These are phyloP conservation scores for Sporothrix luriei DNA, from an alignment of 2,329 filamentous ascomycete species.

Conservation along the genomic window DNA sequence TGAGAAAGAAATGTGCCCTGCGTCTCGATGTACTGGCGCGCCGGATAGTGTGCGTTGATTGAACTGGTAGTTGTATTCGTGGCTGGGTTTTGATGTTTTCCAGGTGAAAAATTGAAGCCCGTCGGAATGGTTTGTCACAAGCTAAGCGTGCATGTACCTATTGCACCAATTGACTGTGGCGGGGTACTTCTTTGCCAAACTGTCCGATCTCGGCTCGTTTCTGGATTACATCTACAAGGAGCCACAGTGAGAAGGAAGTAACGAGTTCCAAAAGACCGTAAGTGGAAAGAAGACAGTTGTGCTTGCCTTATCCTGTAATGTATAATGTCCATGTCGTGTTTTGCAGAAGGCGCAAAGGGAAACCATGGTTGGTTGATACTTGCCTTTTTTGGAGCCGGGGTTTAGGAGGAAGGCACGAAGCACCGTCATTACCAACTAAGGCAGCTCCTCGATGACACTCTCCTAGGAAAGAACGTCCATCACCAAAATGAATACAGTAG, in stretches of 20 bases:
- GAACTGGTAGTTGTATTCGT: not conserved
- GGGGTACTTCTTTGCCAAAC: constrained; percentile 33
- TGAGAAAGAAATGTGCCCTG: not conserved
- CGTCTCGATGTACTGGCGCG: not conserved
- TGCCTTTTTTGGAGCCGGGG: not conserved
- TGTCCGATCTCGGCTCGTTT: constrained; percentile 36
- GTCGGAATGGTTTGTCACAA: constrained; percentile 6
- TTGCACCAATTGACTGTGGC: constrained; percentile 28
- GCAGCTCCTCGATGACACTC: not conserved
- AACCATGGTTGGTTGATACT: not conserved
- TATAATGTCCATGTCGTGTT: too few relatives aligned
- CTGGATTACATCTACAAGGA: not conserved
- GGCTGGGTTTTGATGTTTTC: not conserved
- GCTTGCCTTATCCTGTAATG: not conserved
- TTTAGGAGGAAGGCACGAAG: not conserved
- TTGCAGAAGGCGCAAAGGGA: not conserved
- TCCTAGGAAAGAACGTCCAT: not conserved
- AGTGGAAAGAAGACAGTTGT: too few relatives aligned
- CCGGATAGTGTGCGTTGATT: not conserved
- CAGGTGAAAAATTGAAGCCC: constrained; percentile 28
- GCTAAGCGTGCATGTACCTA: constrained; percentile 29
- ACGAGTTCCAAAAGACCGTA: not conserved
- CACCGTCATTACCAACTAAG: not conserved
- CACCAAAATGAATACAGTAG: not conserved
- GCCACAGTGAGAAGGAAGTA: not conserved